Conservation (phyloP, 2,329 filamentous ascomycete genomes). For the Botrytis byssoidea region DNA sequence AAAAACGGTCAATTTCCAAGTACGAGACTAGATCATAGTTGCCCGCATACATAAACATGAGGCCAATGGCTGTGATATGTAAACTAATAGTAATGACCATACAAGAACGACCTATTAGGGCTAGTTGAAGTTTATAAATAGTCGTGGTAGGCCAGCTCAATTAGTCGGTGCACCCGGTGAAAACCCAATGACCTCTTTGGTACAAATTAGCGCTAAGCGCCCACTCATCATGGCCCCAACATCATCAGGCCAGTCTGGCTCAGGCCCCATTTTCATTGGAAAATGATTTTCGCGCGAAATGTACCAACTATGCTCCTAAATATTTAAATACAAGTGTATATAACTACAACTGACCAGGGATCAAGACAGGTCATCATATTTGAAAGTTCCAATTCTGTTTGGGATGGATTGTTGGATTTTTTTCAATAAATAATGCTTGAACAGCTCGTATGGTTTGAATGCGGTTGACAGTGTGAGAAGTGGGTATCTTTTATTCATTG, state of each 20-base stretch:
- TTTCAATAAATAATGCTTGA: not conserved
- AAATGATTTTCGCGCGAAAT: not conserved
- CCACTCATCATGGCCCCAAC: not conserved
- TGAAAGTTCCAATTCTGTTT: not conserved
- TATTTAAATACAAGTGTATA: not conserved
- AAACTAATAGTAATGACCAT: not conserved
- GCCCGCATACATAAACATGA: not conserved
- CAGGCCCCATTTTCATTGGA: not conserved
- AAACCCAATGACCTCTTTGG: not conserved
- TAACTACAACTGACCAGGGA: not conserved
- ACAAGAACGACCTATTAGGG: not conserved
- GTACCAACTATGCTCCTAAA: not conserved
- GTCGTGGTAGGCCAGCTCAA: not conserved
- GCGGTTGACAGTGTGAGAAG: not conserved
- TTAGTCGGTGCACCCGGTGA: not conserved
- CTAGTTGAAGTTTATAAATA: not conserved
- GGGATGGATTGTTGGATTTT: not conserved
- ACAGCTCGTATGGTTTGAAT: not conserved
- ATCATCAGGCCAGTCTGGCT: not conserved
- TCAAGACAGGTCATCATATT: not conserved
- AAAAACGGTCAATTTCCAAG: not conserved
- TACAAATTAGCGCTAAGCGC: not conserved
- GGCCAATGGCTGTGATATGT: not conserved
- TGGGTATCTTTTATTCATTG: constrained; percentile 8
- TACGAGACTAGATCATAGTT: not conserved